phyloP scores from a whole-genome alignment of 2,329 filamentous ascomycete species.

The Claviceps sp. region DNA sequence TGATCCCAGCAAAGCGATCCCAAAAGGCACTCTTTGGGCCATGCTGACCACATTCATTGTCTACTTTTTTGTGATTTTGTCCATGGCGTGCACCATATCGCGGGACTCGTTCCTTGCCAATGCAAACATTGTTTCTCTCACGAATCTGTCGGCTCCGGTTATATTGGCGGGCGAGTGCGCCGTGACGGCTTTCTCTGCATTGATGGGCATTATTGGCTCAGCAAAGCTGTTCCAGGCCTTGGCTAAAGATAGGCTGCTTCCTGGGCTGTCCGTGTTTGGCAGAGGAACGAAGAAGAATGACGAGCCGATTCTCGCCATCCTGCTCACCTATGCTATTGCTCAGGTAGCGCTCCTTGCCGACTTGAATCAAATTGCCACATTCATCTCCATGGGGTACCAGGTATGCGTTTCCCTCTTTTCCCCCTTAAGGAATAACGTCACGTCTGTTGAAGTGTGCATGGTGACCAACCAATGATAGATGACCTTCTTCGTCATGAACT shows the following conservation, averaged over 20 bases:
- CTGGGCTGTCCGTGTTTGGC: slow-evolving; percentile 60
- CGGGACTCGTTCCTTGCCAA: slow-evolving; percentile 61
- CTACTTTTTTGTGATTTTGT: slow-evolving; percentile 64
- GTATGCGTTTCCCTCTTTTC: slow-evolving; percentile 20
- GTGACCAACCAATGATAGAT: slow-evolving; percentile 34
- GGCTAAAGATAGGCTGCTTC: slow-evolving; percentile 64
- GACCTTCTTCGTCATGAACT: slow-evolving; percentile 81
- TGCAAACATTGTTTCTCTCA: slow-evolving; percentile 67
- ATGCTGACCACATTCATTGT: slow-evolving; percentile 62
- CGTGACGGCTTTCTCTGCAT: slow-evolving; percentile 68
- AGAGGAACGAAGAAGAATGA: slow-evolving; percentile 59
- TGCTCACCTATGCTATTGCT: slow-evolving; percentile 61
- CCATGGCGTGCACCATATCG: slow-evolving; percentile 65
- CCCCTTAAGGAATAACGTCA: neutral
- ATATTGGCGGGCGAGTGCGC: slow-evolving; percentile 74
- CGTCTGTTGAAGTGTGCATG: neutral
- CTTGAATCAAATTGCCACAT: slow-evolving; percentile 77
- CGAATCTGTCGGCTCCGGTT: slow-evolving; percentile 60
- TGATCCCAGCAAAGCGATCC: slow-evolving; percentile 73
- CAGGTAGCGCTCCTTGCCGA: slow-evolving; percentile 72
- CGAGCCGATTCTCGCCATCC: slow-evolving; percentile 63
- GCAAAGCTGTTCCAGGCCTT: slow-evolving; percentile 77
- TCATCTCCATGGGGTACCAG: slow-evolving; percentile 83
- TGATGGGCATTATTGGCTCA: slow-evolving; percentile 79
- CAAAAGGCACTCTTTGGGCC: slow-evolving; percentile 69